Evolutionary conservation across 441 rosid genomes (phyloP).

Genomic region (Flueggea neowawraea): DNA sequence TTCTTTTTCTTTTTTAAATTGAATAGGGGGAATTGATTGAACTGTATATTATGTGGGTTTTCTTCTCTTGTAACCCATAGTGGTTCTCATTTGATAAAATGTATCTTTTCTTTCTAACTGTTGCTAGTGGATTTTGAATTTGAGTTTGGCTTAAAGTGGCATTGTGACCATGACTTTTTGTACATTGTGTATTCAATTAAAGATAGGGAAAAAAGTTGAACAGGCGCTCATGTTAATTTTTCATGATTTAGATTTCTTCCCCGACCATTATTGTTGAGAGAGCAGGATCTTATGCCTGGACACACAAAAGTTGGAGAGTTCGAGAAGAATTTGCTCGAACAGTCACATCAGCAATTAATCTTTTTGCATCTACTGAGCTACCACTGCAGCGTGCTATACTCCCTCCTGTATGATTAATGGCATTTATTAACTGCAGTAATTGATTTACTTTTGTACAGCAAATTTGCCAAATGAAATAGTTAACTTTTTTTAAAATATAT

Average conservation of each 20-base stretch:
- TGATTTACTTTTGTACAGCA: constrained; percentile 5
- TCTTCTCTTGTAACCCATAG: too few species aligned
- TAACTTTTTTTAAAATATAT: not conserved
- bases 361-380: constrained; percentile 96
- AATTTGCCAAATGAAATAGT: constrained; percentile 1
- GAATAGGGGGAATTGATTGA: too few species aligned
- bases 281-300: constrained; percentile 98
- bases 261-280: constrained; percentile 98
- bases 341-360: constrained; percentile 89
- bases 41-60: too few species aligned
- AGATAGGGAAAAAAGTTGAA: not conserved
- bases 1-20: too few species aligned
- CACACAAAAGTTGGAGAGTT: constrained; percentile 92
- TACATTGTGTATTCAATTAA: too few species aligned
- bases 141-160: too few species aligned
- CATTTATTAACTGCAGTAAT: constrained; percentile 4
- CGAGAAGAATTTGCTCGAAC: constrained; percentile 98
- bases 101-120: too few species aligned
- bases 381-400: constrained; percentile 97
- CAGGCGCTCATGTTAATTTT: constrained; percentile 6
- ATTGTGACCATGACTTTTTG: too few species aligned
- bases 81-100: too few species aligned
- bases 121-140: too few species aligned
- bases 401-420: constrained; percentile 62
- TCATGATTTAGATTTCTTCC: constrained; percentile 76